Evolutionary conservation across 768 basidiomycete genomes (phyloP).

Genomic region (Termitomyces eurrhizus): DNA sequence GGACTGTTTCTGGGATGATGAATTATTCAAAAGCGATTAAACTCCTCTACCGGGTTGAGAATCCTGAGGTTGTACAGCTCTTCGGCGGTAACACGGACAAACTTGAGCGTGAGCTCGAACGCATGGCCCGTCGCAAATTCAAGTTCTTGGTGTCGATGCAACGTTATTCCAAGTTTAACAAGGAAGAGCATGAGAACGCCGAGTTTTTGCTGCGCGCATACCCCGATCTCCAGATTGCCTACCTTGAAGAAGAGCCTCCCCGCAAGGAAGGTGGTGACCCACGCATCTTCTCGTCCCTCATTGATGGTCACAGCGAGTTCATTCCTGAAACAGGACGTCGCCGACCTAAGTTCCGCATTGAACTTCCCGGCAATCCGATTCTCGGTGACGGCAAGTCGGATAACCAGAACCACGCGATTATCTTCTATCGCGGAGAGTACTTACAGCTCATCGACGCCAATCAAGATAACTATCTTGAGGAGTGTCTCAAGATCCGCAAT

Average conservation of each 20-base stretch:
- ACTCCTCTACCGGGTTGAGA: constrained; percentile 97
- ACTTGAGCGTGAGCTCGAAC: constrained; percentile 92
- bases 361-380: constrained; percentile 98
- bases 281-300: constrained; percentile 91
- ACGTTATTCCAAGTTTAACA: constrained; percentile 98
- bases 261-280: constrained; percentile 95
- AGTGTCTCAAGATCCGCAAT: constrained; percentile 98
- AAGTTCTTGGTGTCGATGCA: constrained; percentile 99
- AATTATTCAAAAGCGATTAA: constrained; percentile 99
- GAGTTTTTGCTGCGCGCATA: constrained; percentile 97
- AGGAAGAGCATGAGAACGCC: constrained; percentile 98
- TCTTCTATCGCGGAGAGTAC: constrained; percentile 99
- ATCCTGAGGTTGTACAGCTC: constrained; percentile 96
- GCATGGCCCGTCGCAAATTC: constrained; percentile 98
- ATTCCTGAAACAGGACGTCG: constrained; percentile 83
- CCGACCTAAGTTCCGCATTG: constrained; percentile 96
- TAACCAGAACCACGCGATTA: constrained; percentile 99
- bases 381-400: constrained; percentile 99
- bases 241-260: constrained; percentile 93
- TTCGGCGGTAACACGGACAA: constrained; percentile 98
- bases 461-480: constrained; percentile 99
- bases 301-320: constrained; percentile 98
- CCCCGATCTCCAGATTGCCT: constrained; percentile 97
- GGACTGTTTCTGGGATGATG: constrained; percentile 99
- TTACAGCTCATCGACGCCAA: constrained; percentile 99